A percentile compares a stretch with the other conserved stretches of the same genome.
Conservation (phyloP, 768 basidiomycete genomes). For the Botryobasidium botryosum region DNA sequence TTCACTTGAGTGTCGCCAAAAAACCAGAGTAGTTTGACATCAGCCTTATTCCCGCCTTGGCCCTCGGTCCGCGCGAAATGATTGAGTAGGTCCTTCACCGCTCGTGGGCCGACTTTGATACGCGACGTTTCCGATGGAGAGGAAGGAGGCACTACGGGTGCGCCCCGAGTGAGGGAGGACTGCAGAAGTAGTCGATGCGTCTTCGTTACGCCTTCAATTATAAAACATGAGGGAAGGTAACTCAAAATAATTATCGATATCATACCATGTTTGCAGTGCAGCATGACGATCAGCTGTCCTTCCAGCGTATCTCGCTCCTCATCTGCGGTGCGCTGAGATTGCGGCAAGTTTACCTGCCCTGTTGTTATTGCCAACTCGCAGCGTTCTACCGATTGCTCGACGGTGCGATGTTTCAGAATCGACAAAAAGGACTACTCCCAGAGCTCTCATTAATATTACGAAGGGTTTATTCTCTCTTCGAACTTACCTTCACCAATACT, state of each 20-base stretch:
- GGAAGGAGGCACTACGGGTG: constrained; percentile 46
- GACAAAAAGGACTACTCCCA: constrained; percentile 42
- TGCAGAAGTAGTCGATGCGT: constrained; percentile 58
- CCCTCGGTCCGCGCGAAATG: constrained; percentile 57
- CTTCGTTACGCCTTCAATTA: constrained; percentile 48
- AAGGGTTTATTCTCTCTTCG: neutral
- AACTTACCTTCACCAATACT: constrained; percentile 45
- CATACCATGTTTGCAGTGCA: constrained; percentile 73
- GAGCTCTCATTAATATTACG: neutral
- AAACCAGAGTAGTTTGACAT: constrained; percentile 70
- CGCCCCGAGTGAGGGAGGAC: constrained; percentile 38
- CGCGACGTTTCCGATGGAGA: constrained; percentile 34
- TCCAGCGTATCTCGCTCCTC: constrained; percentile 44
- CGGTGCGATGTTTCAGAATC: constrained; percentile 52
- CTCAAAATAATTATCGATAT: constrained; percentile 10
- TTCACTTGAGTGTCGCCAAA: constrained; percentile 45
- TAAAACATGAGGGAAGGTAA: neutral
- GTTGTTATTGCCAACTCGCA: constrained; percentile 61
- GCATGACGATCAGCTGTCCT: constrained; percentile 49
- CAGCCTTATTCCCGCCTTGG: constrained; percentile 28
- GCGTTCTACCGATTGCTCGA: constrained; percentile 60
- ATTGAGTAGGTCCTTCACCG: constrained; percentile 61
- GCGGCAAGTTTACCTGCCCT: constrained; percentile 20
- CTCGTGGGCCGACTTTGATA: constrained; percentile 53
- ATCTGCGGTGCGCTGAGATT: constrained; percentile 20